phyloP scores from a whole-genome alignment of 2,329 filamentous ascomycete species.

The Neopestalotiopsis rosae region DNA sequence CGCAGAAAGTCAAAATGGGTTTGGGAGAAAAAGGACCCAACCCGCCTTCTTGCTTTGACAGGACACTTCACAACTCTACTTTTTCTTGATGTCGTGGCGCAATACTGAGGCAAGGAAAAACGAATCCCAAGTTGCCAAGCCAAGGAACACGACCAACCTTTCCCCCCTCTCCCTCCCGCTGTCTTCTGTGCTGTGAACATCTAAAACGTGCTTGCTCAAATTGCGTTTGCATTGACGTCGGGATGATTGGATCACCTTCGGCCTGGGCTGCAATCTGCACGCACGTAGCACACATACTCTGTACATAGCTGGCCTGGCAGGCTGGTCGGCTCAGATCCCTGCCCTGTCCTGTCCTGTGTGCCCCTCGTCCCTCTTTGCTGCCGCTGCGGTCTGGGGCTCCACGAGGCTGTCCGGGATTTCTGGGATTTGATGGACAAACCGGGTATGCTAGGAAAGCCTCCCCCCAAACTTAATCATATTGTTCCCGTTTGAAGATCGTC shows the following conservation, averaged over 20 bases:
- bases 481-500: slow-evolving; percentile 9
- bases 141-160: not conserved
- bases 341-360: not conserved
- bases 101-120: not conserved
- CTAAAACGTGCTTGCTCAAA: slow-evolving; percentile 5
- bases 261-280: not conserved
- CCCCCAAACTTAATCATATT: slow-evolving; percentile 1
- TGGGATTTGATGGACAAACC: slow-evolving; percentile 13
- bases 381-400: slow-evolving; percentile 2
- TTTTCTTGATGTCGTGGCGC: not conserved
- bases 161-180: too few relatives aligned
- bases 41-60: not conserved
- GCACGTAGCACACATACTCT: not conserved
- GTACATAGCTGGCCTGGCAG: not conserved
- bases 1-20: slow-evolving; percentile 8
- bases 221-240: not conserved
- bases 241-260: not conserved
- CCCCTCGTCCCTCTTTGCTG: not conserved
- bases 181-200: not conserved
- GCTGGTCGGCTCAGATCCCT: not conserved
- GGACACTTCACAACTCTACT: not conserved
- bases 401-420: slow-evolving; percentile 4
- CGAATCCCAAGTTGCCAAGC: not conserved
- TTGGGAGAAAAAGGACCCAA: not conserved
- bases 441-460: not conserved